Evolutionary conservation across 306 rosid genomes (phyloP).

Genomic region (Begonia loranthoides): DNA sequence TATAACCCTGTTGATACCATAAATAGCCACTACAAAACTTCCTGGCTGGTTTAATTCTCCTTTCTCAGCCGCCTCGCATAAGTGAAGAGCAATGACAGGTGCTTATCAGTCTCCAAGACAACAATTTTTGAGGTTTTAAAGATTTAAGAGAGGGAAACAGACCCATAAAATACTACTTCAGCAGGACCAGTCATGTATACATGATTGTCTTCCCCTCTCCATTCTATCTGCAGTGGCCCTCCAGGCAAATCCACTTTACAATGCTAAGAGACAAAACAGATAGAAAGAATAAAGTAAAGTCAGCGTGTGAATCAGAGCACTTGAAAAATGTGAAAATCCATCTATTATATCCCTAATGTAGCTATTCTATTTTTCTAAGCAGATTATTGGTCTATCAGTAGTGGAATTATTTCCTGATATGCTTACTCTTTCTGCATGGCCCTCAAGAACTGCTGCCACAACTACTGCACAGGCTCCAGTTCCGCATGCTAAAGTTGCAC

Average conservation of each 20-base stretch:
- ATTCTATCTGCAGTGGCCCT: slow-evolving; percentile 88
- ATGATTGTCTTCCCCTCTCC: slow-evolving; percentile 79
- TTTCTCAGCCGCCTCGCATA: no score
- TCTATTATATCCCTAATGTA: background rate
- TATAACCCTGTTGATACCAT: no score
- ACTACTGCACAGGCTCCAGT: slow-evolving; percentile 94
- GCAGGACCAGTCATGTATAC: slow-evolving; percentile 90
- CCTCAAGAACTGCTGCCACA: slow-evolving; percentile 93
- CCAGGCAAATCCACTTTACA: slow-evolving; percentile 95
- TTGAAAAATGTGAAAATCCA: background rate
- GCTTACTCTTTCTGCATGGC: slow-evolving; percentile 62
- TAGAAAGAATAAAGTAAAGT: background rate
- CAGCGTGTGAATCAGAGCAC: background rate
- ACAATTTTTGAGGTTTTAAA: no score
- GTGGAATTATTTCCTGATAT: no score
- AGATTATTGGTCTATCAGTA: no score
- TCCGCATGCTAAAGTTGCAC: slow-evolving; percentile 94
- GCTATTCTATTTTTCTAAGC: background rate
- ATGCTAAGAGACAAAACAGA: slow-evolving; percentile 19
- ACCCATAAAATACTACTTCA: slow-evolving; percentile 60
- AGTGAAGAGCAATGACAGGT: no score
- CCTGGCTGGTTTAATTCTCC: no score
- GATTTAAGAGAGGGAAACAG: slow-evolving; percentile 23
- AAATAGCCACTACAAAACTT: no score
- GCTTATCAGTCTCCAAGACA: no score